Conservation (phyloP, 768 basidiomycete genomes). For the Russula foetens region DNA sequence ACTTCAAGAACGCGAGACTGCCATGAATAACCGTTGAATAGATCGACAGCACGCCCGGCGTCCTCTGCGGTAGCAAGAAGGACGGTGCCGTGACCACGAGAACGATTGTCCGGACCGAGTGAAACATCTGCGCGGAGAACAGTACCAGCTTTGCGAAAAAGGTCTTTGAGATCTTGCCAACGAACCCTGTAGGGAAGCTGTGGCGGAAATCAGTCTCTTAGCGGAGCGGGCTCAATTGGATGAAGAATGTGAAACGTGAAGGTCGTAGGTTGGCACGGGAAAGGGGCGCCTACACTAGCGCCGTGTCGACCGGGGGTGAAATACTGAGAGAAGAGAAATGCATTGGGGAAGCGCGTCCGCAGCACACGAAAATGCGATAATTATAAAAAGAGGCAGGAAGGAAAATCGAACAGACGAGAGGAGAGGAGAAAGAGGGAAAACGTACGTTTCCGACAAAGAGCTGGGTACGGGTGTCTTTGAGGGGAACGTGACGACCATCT, state of each 20-base stretch:
- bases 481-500: constrained; percentile 39
- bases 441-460: constrained; percentile 93
- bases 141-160: constrained; percentile 90
- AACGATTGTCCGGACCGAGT: constrained; percentile 77
- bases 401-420: not conserved
- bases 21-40: constrained; percentile 97
- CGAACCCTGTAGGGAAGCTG: constrained; percentile 94
- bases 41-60: constrained; percentile 88
- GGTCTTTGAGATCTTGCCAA: constrained; percentile 99
- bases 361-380: not conserved
- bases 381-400: not conserved
- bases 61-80: constrained; percentile 92
- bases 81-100: constrained; percentile 91
- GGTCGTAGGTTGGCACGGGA: not conserved
- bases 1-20: constrained; percentile 88
- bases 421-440: constrained; percentile 17
- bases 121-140: constrained; percentile 44
- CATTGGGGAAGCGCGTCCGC: not conserved
- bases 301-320: not conserved
- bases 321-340: not conserved
- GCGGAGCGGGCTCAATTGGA: not conserved
- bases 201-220: not conserved
- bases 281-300: not conserved
- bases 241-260: constrained; percentile 6
- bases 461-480: constrained; percentile 86